Evolutionary conservation across 2,329 filamentous ascomycete species (phyloP).

Genomic region (Dactylellina cionopaga): DNA sequence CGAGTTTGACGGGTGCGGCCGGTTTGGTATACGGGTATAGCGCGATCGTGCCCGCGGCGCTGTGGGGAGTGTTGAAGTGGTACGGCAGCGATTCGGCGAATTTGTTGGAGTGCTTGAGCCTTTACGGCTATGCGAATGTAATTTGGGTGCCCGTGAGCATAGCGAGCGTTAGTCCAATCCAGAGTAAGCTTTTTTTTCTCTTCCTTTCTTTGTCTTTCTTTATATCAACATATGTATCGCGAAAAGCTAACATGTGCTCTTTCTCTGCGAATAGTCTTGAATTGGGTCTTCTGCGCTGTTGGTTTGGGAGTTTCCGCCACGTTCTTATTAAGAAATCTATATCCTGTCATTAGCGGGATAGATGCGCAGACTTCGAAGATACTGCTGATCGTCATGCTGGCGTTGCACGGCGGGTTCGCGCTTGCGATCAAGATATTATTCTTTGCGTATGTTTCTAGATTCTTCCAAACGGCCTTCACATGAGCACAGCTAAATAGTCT

Average conservation of each 20-base stretch:
- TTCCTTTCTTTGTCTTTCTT: background rate
- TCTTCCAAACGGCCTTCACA: background rate
- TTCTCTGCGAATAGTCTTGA: constrained; percentile 69
- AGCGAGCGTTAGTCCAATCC: constrained; percentile 55
- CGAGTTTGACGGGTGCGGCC: constrained; percentile 77
- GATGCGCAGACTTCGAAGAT: constrained; percentile 91
- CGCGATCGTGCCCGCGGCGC: constrained; percentile 72
- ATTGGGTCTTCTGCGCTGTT: constrained; percentile 91
- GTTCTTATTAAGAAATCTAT: constrained; percentile 86
- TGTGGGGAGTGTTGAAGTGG: constrained; percentile 92
- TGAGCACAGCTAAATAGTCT: background rate
- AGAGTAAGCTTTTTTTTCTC: constrained; percentile 60
- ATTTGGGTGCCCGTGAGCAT: constrained; percentile 93
- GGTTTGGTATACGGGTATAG: constrained; percentile 97
- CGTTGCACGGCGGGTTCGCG: constrained; percentile 86
- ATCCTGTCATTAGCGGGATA: constrained; percentile 87
- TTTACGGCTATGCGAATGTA: constrained; percentile 96
- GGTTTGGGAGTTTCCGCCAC: constrained; percentile 84
- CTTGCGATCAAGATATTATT: constrained; percentile 96
- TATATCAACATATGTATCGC: background rate
- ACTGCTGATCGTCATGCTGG: constrained; percentile 82
- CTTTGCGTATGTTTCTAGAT: constrained; percentile 73
- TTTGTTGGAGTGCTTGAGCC: constrained; percentile 90
- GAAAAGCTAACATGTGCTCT: background rate
- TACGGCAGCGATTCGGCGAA: constrained; percentile 94